A percentile compares a stretch with the other conserved stretches of the same genome.
These are phyloP conservation scores for Smithsoniella earleae DNA, from an alignment of 163 green algal genomes.

Conservation along the genomic window DNA sequence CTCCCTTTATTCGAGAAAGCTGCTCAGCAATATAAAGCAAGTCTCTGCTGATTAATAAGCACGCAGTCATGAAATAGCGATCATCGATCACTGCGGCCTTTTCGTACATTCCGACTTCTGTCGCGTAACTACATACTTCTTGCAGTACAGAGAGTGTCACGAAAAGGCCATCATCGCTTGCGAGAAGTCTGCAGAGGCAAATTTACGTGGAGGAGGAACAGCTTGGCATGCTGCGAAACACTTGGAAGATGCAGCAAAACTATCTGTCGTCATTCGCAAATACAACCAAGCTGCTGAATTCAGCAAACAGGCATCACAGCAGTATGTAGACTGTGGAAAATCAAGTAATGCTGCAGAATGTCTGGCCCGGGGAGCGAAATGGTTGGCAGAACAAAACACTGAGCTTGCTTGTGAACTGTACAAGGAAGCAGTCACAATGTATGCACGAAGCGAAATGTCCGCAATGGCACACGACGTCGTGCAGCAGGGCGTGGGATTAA, in stretches of 20 bases:
- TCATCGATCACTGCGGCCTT: no score
- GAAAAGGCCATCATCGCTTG: constrained; percentile 22
- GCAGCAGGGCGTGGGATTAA: neutral
- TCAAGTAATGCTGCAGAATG: neutral
- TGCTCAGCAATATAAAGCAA: constrained; percentile 6
- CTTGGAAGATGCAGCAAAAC: constrained; percentile 15
- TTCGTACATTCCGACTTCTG: no score
- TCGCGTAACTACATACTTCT: neutral
- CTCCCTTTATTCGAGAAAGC: constrained; percentile 27
- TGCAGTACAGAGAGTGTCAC: neutral
- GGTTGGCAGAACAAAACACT: neutral
- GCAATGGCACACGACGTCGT: constrained; percentile 21
- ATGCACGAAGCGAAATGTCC: neutral
- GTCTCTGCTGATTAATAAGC: neutral
- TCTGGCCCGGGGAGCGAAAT: neutral
- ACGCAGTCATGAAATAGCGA: no score
- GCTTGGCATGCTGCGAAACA: constrained; percentile 29
- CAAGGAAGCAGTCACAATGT: neutral
- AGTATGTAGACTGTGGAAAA: constrained; percentile 8
- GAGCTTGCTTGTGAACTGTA: constrained; percentile 1
- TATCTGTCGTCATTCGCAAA: neutral
- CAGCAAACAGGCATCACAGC: neutral
- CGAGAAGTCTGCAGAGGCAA: constrained; percentile 24
- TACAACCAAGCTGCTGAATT: neutral
- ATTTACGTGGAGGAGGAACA: constrained; percentile 21